Percentiles rank a stretch among this genome's conserved stretches.
These are phyloP conservation scores for Tuber umbilicatum DNA, from an alignment of 495 filamentous ascomycete genomes.

Conservation along the genomic window DNA sequence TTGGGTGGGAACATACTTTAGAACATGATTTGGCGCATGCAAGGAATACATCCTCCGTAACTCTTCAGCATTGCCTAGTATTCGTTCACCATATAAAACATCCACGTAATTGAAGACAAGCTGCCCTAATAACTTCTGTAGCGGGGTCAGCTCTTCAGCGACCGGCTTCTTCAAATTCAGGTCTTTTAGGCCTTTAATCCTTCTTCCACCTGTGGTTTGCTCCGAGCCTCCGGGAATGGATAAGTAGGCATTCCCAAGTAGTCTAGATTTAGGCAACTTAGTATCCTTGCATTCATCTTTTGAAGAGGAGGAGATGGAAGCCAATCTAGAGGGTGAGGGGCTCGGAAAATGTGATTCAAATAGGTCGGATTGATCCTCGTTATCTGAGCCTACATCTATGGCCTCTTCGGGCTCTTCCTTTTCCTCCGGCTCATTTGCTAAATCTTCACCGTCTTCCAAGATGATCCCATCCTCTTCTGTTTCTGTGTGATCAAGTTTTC, in stretches of 20 bases:
- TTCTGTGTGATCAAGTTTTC: constrained; percentile 31
- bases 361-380: constrained; percentile 57
- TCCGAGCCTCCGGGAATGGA: too few species aligned
- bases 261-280: constrained; percentile 44
- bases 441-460: constrained; percentile 21
- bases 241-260: constrained; percentile 46
- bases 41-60: constrained; percentile 70
- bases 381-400: constrained; percentile 44
- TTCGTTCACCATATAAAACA: too few species aligned
- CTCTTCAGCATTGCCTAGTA: too few species aligned
- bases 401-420: constrained; percentile 39
- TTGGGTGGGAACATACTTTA: constrained; percentile 53
- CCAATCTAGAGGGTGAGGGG: constrained; percentile 54
- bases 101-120: too few species aligned
- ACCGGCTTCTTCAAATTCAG: constrained; percentile 57
- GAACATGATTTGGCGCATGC: constrained; percentile 81
- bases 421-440: constrained; percentile 42
- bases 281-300: constrained; percentile 56
- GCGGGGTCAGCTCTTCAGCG: constrained; percentile 31
- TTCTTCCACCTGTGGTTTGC: too few species aligned
- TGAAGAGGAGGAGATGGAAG: constrained; percentile 49
- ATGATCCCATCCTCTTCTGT: constrained; percentile 27
- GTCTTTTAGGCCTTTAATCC: too few species aligned
- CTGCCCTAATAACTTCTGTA: too few species aligned
- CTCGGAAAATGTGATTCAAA: constrained; percentile 73